Percentiles rank a stretch among this genome's conserved stretches.
These are phyloP conservation scores for Fremontodendron californicum DNA, from an alignment of 345 rosid species.

Conservation along the genomic window DNA sequence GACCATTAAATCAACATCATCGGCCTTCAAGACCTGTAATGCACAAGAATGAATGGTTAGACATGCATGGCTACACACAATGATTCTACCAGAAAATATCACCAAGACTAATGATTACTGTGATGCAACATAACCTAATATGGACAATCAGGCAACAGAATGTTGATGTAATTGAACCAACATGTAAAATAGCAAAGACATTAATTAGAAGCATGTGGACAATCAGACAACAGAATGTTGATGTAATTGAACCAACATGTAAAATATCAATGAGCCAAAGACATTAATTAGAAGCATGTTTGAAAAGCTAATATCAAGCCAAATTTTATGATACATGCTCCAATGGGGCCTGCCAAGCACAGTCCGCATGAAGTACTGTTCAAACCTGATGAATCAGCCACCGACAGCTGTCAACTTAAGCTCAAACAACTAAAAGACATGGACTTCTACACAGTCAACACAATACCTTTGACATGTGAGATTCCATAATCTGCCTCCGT, in stretches of 20 bases:
- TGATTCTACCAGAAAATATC: constrained; percentile 9
- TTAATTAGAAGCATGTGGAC: background rate
- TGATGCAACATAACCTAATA: background rate
- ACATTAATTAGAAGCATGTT: background rate
- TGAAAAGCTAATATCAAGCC: background rate
- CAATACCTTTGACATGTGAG: constrained; percentile 94
- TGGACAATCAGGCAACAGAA: background rate
- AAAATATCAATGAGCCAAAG: background rate
- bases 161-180: background rate
- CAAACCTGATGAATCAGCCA: background rate
- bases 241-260: background rate
- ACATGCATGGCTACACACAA: background rate
- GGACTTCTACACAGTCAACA: constrained; percentile 21
- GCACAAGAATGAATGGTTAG: constrained; percentile 11
- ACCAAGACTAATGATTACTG: background rate
- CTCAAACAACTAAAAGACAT: background rate
- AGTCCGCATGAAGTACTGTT: background rate
- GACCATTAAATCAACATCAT: constrained; percentile 90
- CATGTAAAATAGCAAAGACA: background rate
- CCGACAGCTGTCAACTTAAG: constrained; percentile 1
- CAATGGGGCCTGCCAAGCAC: background rate
- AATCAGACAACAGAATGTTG: background rate
- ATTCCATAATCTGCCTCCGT: constrained; percentile 88
- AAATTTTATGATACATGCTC: background rate
- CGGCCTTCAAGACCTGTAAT: constrained; percentile 73